phyloP scores from a whole-genome alignment of 2,329 filamentous ascomycete genomes.

The Venturia nashicola region DNA sequence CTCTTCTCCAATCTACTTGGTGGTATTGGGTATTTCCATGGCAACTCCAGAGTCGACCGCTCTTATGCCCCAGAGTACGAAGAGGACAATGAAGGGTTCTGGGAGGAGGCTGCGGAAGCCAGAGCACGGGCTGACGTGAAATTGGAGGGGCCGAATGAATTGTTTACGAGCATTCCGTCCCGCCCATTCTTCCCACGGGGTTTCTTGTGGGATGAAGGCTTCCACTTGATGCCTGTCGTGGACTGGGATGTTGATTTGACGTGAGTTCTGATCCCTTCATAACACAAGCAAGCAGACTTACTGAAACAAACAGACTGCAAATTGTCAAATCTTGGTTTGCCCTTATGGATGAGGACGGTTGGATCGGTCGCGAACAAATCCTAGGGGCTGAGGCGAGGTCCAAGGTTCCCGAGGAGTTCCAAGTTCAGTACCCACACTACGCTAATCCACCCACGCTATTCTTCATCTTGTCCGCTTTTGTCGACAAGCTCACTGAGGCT shows the following conservation, averaged over 20 bases:
- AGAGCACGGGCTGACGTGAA: conserved; percentile 54
- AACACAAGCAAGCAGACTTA: conserved; percentile 20
- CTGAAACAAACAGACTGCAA: conserved; percentile 35
- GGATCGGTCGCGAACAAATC: conserved; percentile 93
- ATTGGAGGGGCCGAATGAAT: conserved; percentile 67
- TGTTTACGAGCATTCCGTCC: conserved; percentile 82
- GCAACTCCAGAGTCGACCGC: conserved; percentile 71
- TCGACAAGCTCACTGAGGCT: conserved; percentile 53
- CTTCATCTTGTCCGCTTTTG: conserved; percentile 67
- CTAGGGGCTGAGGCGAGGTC: conserved; percentile 76
- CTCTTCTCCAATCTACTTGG: conserved; percentile 89
- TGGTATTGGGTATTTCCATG: conserved; percentile 87
- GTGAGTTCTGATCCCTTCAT: conserved; percentile 11
- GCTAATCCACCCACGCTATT: conserved; percentile 93
- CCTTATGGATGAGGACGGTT: conserved; percentile 88
- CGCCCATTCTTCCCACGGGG: conserved; percentile 88
- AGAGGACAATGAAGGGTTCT: conserved; percentile 86
- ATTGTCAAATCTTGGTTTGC: conserved; percentile 89
- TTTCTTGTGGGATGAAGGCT: conserved; percentile 95
- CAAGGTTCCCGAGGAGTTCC: conserved; percentile 82
- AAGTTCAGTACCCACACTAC: conserved; percentile 88
- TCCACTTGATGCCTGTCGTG: conserved; percentile 76
- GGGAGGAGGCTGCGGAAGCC: conserved; percentile 76
- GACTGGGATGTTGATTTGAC: conserved; percentile 89
- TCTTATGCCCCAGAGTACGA: conserved; percentile 83